Conservation (phyloP, 2,329 filamentous ascomycete species). For the Gremmenia infestans region DNA sequence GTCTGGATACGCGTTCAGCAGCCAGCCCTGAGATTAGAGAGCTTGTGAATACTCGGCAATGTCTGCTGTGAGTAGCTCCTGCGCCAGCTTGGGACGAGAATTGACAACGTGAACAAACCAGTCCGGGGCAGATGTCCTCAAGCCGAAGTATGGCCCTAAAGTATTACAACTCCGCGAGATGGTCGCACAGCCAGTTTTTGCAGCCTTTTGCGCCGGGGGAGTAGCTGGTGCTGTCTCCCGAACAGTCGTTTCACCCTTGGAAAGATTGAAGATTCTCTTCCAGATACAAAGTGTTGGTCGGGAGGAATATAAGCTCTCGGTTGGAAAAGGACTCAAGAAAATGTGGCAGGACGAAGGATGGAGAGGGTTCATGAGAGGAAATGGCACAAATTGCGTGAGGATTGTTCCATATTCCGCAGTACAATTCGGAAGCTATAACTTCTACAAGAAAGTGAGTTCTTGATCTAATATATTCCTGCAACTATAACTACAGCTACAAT, state of each 20-base stretch:
- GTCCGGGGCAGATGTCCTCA: constrained; percentile 24
- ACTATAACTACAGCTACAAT: background rate
- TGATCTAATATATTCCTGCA: background rate
- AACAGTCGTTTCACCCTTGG: constrained; percentile 92
- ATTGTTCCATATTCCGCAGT: constrained; percentile 98
- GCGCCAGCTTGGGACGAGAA: background rate
- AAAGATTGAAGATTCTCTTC: constrained; percentile 95
- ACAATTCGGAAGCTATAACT: constrained; percentile 96
- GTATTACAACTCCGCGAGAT: constrained; percentile 36
- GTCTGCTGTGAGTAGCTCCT: constrained; percentile 27
- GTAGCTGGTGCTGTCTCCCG: constrained; percentile 95
- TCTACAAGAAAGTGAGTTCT: constrained; percentile 79
- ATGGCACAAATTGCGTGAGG: constrained; percentile 96
- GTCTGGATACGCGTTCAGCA: constrained; percentile 18
- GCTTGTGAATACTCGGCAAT: constrained; percentile 19
- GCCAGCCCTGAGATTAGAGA: constrained; percentile 11
- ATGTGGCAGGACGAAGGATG: constrained; percentile 98
- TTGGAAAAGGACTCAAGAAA: constrained; percentile 81
- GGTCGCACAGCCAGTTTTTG: constrained; percentile 77
- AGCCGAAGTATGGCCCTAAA: constrained; percentile 30
- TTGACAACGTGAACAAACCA: constrained; percentile 9
- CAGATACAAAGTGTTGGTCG: constrained; percentile 89
- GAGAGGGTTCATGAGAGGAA: constrained; percentile 95
- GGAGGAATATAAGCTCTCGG: constrained; percentile 89
- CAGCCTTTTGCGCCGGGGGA: constrained; percentile 90